These are phyloP conservation scores for Pestalotiopsis sp. DNA, from an alignment of 2,329 filamentous ascomycete genomes.

Conservation along the genomic window DNA sequence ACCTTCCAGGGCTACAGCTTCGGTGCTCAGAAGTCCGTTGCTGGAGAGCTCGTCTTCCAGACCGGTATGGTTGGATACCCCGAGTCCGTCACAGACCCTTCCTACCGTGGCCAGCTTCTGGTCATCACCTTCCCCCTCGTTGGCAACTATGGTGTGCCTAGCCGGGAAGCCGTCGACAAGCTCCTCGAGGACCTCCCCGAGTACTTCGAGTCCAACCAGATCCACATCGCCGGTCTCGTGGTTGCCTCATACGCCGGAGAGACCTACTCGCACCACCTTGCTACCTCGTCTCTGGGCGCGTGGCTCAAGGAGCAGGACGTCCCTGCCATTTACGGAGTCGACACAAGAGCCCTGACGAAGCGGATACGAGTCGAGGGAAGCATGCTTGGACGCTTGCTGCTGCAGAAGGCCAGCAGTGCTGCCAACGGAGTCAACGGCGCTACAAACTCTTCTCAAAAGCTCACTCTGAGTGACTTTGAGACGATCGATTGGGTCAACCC, in stretches of 20 bases:
- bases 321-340: conserved; percentile 92
- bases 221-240: conserved; percentile 91
- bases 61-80: conserved; percentile 99
- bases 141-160: conserved; percentile 96
- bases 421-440: conserved; percentile 42
- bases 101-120: conserved; percentile 89
- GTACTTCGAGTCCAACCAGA: conserved; percentile 89
- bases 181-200: conserved; percentile 84
- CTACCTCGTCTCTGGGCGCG: conserved; percentile 83
- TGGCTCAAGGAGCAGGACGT: conserved; percentile 97
- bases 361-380: conserved; percentile 91
- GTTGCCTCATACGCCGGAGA: conserved; percentile 92
- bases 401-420: conserved; percentile 62
- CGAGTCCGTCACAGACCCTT: conserved; percentile 87
- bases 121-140: conserved; percentile 95
- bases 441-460: conserved; percentile 46
- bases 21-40: conserved; percentile 89
- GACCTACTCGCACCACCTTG: conserved; percentile 93
- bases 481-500: conserved; percentile 87
- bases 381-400: conserved; percentile 90
- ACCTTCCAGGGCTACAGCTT: conserved; percentile 96
- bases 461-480: conserved; percentile 60
- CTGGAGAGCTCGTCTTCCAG: conserved; percentile 98
- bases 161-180: conserved; percentile 80
- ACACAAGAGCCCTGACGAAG: conserved; percentile 93